Base-by-base conservation (phyloP, 2,329 filamentous ascomycete genomes). In the Neoarthrinium moseri region DNA sequence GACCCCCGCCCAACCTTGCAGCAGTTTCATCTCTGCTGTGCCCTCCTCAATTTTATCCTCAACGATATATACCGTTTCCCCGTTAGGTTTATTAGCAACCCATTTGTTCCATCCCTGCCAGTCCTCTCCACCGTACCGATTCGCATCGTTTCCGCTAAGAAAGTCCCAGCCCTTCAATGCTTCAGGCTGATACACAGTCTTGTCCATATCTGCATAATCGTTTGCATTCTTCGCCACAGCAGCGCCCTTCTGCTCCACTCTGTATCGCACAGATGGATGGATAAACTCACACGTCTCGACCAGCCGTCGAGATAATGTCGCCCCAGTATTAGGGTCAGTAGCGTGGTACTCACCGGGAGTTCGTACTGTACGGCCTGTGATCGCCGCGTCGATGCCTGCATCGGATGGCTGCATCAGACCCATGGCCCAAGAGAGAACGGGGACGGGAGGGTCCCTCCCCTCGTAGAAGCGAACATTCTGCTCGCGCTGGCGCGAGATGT, bases 251-350 rank as follows among this genome's bases (percentile, higher is more conserved):
- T 27, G 37, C 24, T 26, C 23, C 3, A 40, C 29, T 15, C 37
- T 29, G n/a, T 40, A 18, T 8, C 15, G 37, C 24, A 43, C 39
- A 10, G 39, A 43, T 22, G 39, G 27, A 12, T 43, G 39, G 18
- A 43, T 43, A 18, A 43, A 43, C 29, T 43, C 39, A 24, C 39
- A 32, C 4, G 39, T 43, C 15, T 34, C 17, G 8, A 30, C 18
- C 3, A 43, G 39, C n/a, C 29, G 27, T 29, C 22, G 27, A 15
- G 11, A 13, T 11, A 20, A 18, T 21, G 27, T 43, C 4, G 17
- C 26, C 5, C 29, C 39, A n/a, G 17, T 33, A n/a, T 20, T 22
- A 12, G 39, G 17, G 12, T 43, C 27, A 17, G 18, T 34, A 21
- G 18, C 18, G 12, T 30, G 18, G n/a, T 34, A 43, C 13, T 33